Evolutionary conservation across 2,329 filamentous ascomycete genomes (phyloP), one percentile per base, ranked within the genome.

Genomic region (Diaporthe batatas): DNA sequence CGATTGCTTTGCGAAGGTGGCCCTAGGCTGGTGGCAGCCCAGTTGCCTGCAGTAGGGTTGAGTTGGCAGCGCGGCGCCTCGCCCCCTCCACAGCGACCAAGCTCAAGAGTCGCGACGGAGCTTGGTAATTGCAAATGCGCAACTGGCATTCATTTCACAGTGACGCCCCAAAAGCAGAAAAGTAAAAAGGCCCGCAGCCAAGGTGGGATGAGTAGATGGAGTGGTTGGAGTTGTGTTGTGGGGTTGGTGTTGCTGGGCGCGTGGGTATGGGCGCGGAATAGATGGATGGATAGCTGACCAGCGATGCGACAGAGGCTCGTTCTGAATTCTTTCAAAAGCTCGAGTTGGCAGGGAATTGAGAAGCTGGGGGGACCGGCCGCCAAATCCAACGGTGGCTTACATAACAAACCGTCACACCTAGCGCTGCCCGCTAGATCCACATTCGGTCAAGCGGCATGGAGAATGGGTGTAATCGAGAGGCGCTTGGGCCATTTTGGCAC

Each of bases 331-430:
- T 76, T 73, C 72, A 64, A 69, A 68, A 75, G 44, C 76, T 70
- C 42, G 68, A 70, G 68, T 54, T 47, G 55, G 53, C 68, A 70
- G 55, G 68, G 68, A 70, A 70, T 53, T 53, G 74, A 72, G 72
- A 75, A 77, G 76, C 76, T 79, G 81, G 82, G 81, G 78, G 72
- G 62, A 77, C 76, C 76, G 18, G 73, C 76, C 77, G 79, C 80
- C 78, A 82, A 83, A 82, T 78, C 80, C 73, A 80, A 18, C 68
- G 68, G 44, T 7, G 62, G 68, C 55, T 70, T 62, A 70, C 68
- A 70, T 80, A 62, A 70, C 5, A 14, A 21, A 23, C n/a, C 8
- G 51, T 32, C 23, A n/a, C 21, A 23, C 1, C 32, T 14, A 14
- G 6, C 21, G 11, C 21, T 18, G 21, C 8, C 12, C 36, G 10